phyloP scores from a whole-genome alignment of 805 yeast genomes.

The Candida nemodendra region DNA sequence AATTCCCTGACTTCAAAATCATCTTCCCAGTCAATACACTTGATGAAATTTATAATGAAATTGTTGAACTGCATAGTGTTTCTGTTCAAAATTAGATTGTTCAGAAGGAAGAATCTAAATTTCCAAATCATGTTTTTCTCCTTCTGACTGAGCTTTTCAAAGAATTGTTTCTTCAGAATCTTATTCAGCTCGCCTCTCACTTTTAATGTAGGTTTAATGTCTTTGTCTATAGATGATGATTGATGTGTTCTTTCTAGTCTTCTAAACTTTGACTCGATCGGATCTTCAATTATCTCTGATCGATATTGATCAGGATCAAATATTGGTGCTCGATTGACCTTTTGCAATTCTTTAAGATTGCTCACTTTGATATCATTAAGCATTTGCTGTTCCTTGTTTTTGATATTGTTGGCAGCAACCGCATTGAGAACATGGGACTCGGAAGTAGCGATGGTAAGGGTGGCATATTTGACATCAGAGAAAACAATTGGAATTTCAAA shows the following conservation, averaged over 20 bases:
- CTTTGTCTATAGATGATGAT: conserved; percentile 73
- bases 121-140: conserved; percentile 91
- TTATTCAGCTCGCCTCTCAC: conserved; percentile 68
- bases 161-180: conserved; percentile 78
- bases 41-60: conserved; percentile 61
- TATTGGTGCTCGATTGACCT: conserved; percentile 31
- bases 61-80: conserved; percentile 36
- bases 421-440: conserved; percentile 23
- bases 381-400: conserved; percentile 17
- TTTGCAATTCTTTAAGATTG: conserved; percentile 16
- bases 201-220: conserved; percentile 84
- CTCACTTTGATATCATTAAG: conserved; percentile 26
- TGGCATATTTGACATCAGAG: conserved; percentile 51
- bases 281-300: conserved; percentile 54
- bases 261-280: conserved; percentile 85
- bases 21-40: conserved; percentile 87
- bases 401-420: conserved; percentile 16
- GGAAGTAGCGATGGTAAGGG: conserved; percentile 27
- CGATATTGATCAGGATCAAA: conserved; percentile 67
- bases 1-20: conserved; percentile 78
- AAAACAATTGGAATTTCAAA: conserved; percentile 74
- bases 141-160: conserved; percentile 72
- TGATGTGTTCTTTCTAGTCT: conserved; percentile 81
- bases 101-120: conserved; percentile 77
- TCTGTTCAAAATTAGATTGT: conserved; percentile 40